phyloP scores from a whole-genome alignment of 768 basidiomycete genomes.

The Erythrobasidium yunnanense region DNA sequence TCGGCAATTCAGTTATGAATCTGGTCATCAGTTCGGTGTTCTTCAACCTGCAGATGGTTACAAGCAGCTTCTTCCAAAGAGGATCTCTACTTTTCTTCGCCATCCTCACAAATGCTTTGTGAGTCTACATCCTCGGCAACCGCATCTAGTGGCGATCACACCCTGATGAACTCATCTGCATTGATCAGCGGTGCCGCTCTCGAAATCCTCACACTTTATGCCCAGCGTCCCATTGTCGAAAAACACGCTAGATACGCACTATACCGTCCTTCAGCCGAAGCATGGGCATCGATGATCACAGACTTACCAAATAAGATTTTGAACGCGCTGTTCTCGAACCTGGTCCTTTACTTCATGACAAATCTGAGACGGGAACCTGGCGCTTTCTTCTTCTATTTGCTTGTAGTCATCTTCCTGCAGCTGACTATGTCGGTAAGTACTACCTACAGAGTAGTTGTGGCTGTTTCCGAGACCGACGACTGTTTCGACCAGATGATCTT shows the following conservation, averaged over 20 bases:
- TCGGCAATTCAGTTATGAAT: constrained; percentile 42
- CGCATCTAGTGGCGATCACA: no score
- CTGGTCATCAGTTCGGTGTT: constrained; percentile 57
- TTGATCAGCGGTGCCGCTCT: constrained; percentile 36
- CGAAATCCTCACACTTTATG: constrained; percentile 43
- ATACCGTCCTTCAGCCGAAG: constrained; percentile 45
- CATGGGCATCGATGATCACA: constrained; percentile 43
- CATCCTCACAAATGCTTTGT: no score
- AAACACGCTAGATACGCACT: constrained; percentile 46
- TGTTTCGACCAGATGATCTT: constrained; percentile 45
- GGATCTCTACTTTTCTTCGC: constrained; percentile 74
- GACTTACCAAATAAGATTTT: constrained; percentile 41
- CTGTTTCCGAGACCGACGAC: no score
- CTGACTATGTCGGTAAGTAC: no score
- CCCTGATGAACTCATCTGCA: no score
- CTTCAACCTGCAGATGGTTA: constrained; percentile 50
- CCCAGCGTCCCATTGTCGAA: constrained; percentile 43
- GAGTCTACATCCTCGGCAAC: no score
- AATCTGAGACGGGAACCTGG: constrained; percentile 44
- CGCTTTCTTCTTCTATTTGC: constrained; percentile 46
- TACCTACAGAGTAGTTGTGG: no score
- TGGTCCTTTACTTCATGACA: constrained; percentile 46
- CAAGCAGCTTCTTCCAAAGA: constrained; percentile 58
- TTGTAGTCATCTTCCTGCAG: no score
- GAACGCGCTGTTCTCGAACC: constrained; percentile 40